Conservation (phyloP, 2,329 filamentous ascomycete genomes). For the Fusarium sp. region DNA sequence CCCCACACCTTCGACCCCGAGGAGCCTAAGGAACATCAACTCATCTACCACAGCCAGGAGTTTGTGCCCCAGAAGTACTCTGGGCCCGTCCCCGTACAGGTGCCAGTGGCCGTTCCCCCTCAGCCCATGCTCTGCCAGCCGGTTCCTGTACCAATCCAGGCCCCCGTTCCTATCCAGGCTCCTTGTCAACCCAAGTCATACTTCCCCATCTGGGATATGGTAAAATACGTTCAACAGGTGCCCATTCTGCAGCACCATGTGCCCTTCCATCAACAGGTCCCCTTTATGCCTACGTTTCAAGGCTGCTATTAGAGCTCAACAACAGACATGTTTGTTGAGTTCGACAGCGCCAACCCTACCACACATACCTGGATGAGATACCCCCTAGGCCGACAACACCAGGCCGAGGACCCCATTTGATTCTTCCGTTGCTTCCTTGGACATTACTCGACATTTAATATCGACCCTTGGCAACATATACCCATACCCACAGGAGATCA, state of each 20-base stretch:
- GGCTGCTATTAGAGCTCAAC: slow-evolving; percentile 61
- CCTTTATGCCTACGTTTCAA: slow-evolving; percentile 67
- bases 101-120: slow-evolving; percentile 45
- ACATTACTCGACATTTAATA: slow-evolving; percentile 44
- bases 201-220: slow-evolving; percentile 67
- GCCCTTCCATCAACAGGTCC: slow-evolving; percentile 68
- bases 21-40: slow-evolving; percentile 58
- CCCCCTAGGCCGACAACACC: slow-evolving; percentile 26
- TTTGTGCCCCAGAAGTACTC: slow-evolving; percentile 64
- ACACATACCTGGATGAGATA: slow-evolving; percentile 42
- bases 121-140: slow-evolving; percentile 54
- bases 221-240: slow-evolving; percentile 67
- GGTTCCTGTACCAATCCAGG: slow-evolving; percentile 49
- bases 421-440: slow-evolving; percentile 38
- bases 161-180: slow-evolving; percentile 56
- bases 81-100: slow-evolving; percentile 54
- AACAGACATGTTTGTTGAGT: slow-evolving; percentile 14
- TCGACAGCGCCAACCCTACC: slow-evolving; percentile 10
- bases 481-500: slow-evolving; percentile 11
- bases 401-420: slow-evolving; percentile 35
- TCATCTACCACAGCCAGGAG: slow-evolving; percentile 62
- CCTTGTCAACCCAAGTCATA: slow-evolving; percentile 64
- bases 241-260: slow-evolving; percentile 65
- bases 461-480: slow-evolving; percentile 33
- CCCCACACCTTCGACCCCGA: slow-evolving; percentile 64